Percentiles rank a stretch among this genome's conserved stretches.
Conservation (phyloP, 129 eudicot species). For the Smallanthus sonchifolius region DNA sequence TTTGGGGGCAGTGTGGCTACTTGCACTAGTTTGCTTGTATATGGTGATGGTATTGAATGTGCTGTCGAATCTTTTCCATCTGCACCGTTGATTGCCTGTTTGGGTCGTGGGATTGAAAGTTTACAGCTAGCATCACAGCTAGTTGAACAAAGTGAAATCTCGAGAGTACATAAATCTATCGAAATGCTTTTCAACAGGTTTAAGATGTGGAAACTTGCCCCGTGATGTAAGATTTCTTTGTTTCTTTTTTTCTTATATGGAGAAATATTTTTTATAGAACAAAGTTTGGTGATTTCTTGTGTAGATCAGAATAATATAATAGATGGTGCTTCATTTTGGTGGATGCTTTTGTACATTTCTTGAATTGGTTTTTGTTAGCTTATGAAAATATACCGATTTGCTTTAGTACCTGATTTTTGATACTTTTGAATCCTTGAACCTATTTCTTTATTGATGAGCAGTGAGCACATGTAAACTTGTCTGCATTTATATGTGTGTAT, state of each 20-base stretch:
- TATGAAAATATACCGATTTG: neutral
- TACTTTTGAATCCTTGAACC: neutral
- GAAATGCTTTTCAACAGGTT: constrained; percentile 63
- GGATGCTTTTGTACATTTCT: constrained; percentile 1
- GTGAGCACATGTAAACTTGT: no score
- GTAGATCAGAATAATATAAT: constrained; percentile 17
- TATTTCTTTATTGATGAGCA: neutral
- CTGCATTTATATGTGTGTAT: no score
- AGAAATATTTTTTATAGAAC: constrained; percentile 14
- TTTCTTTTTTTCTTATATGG: neutral
- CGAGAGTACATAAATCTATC: constrained; percentile 57
- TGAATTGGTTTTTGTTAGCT: constrained; percentile 20
- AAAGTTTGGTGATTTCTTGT: constrained; percentile 5
- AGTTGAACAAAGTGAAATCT: constrained; percentile 40
- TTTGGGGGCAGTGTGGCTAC: constrained; percentile 84
- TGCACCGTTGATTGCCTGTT: constrained; percentile 80
- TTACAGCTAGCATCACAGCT: constrained; percentile 61
- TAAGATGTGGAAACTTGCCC: constrained; percentile 36
- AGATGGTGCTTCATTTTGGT: constrained; percentile 6
- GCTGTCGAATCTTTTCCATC: constrained; percentile 79
- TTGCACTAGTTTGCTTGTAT: constrained; percentile 60
- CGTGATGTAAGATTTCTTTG: constrained; percentile 30
- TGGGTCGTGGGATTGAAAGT: constrained; percentile 85
- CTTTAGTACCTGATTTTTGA: neutral
- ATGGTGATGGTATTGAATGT: constrained; percentile 87